phyloP scores from a whole-genome alignment of 2,329 filamentous ascomycete genomes.

The Xylariaceae sp. region DNA sequence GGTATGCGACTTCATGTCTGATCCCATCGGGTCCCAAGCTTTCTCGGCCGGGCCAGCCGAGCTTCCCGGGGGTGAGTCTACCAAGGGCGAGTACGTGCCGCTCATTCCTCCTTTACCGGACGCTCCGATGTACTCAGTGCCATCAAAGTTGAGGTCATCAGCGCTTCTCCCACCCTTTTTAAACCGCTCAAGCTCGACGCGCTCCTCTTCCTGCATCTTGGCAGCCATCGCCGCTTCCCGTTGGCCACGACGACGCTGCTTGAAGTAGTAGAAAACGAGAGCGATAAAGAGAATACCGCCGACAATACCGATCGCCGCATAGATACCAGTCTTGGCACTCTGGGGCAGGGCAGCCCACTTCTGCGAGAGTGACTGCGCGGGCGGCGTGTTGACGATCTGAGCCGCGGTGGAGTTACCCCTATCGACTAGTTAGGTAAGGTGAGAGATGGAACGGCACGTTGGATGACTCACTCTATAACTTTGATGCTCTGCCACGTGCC shows the following conservation, averaged over 20 bases:
- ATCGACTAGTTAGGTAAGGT: neutral
- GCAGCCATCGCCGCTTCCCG: constrained; percentile 47
- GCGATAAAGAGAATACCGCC: constrained; percentile 34
- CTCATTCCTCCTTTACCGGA: constrained; percentile 16
- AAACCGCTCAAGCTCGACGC: constrained; percentile 49
- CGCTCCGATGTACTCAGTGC: constrained; percentile 14
- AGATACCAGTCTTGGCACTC: constrained; percentile 50
- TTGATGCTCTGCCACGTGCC: constrained; percentile 64
- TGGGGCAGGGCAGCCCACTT: constrained; percentile 52
- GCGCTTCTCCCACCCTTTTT: constrained; percentile 46
- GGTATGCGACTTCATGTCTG: constrained; percentile 6
- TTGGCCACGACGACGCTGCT: constrained; percentile 50
- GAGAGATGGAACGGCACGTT: neutral
- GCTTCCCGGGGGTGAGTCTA: constrained; percentile 22
- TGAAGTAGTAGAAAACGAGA: constrained; percentile 51
- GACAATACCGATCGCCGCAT: constrained; percentile 44
- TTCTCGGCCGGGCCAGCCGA: constrained; percentile 21
- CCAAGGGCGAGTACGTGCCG: constrained; percentile 18
- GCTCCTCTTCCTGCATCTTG: constrained; percentile 44
- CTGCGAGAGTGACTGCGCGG: constrained; percentile 43
- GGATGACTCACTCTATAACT: constrained; percentile 45
- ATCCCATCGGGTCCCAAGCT: constrained; percentile 20
- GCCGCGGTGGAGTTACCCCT: constrained; percentile 56
- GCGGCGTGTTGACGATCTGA: constrained; percentile 39
- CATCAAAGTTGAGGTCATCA: constrained; percentile 33